These are phyloP conservation scores for Cornus suecica DNA, from an alignment of 148 eudicot species.

Conservation along the genomic window DNA sequence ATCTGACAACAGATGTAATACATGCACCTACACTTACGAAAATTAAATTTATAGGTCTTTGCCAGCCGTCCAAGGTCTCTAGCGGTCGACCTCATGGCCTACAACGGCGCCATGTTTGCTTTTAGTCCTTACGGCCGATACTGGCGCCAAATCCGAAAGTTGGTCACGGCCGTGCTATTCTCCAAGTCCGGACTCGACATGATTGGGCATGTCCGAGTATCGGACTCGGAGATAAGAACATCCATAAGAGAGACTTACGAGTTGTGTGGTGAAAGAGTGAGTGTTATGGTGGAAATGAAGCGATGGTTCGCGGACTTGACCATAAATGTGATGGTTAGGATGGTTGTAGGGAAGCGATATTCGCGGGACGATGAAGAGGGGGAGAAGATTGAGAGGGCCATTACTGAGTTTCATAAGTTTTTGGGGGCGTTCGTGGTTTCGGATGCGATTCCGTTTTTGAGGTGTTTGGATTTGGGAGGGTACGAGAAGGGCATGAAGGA, in stretches of 20 bases:
- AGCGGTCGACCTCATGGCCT: slow-evolving; percentile 15
- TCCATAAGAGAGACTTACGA: slow-evolving; percentile 18
- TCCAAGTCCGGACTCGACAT: slow-evolving; percentile 22
- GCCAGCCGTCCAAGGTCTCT: slow-evolving; percentile 6
- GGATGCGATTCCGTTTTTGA: slow-evolving; percentile 25
- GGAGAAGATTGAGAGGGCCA: background rate
- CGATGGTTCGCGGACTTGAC: slow-evolving; percentile 29
- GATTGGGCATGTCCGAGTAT: slow-evolving; percentile 13
- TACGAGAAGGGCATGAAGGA: slow-evolving; percentile 20
- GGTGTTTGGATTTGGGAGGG: slow-evolving; percentile 19
- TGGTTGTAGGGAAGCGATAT: slow-evolving; percentile 33
- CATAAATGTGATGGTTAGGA: slow-evolving; percentile 20
- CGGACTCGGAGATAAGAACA: slow-evolving; percentile 25
- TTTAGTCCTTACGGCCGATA: slow-evolving; percentile 33
- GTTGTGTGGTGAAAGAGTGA: background rate
- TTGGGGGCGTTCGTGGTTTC: slow-evolving; percentile 15
- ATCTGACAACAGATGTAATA: no score
- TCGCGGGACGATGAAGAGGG: slow-evolving; percentile 10
- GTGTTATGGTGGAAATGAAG: slow-evolving; percentile 29
- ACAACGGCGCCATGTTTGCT: slow-evolving; percentile 31
- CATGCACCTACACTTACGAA: no score
- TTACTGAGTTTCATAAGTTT: slow-evolving; percentile 17
- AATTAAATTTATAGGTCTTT: no score
- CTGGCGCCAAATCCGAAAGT: slow-evolving; percentile 45
- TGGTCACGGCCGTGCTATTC: slow-evolving; percentile 28